These are phyloP conservation scores for Phascolomyces articulosus DNA, from an alignment of 371 early-diverging fungal species.

Conservation along the genomic window DNA sequence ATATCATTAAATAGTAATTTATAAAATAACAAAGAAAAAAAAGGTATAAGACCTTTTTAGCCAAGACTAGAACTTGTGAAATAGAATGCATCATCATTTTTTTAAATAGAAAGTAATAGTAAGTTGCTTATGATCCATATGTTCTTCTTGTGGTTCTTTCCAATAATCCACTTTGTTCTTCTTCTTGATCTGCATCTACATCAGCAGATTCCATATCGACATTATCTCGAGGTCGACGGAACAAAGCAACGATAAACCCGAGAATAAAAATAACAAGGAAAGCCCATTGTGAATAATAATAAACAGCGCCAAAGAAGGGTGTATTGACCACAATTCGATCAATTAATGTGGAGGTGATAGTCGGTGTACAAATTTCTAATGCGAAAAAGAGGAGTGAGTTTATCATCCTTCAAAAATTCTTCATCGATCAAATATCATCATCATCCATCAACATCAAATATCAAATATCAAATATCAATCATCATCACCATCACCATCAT, in stretches of 20 bases:
- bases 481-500: too few species aligned
- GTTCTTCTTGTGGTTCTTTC: background rate
- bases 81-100: too few species aligned
- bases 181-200: constrained; percentile 22
- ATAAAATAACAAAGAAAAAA: too few species aligned
- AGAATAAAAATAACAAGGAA: constrained; percentile 51
- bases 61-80: too few species aligned
- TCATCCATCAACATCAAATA: too few species aligned
- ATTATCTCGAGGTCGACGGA: constrained; percentile 32
- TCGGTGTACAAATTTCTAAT: constrained; percentile 65
- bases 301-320: constrained; percentile 58
- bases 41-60: too few species aligned
- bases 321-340: constrained; percentile 56
- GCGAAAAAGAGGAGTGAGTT: background rate
- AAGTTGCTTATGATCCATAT: too few species aligned
- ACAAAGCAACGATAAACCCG: constrained; percentile 40
- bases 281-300: constrained; percentile 62
- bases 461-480: too few species aligned
- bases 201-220: constrained; percentile 26
- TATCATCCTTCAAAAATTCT: background rate
- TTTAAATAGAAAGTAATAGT: too few species aligned
- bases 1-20: too few species aligned
- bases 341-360: constrained; percentile 57
- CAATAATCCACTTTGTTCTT: constrained; percentile 20
- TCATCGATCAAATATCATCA: background rate